Evolutionary conservation across 805 yeast genomes (phyloP), one percentile per base, ranked within the genome.

Genomic region (Metschnikowia bowlesiae): DNA sequence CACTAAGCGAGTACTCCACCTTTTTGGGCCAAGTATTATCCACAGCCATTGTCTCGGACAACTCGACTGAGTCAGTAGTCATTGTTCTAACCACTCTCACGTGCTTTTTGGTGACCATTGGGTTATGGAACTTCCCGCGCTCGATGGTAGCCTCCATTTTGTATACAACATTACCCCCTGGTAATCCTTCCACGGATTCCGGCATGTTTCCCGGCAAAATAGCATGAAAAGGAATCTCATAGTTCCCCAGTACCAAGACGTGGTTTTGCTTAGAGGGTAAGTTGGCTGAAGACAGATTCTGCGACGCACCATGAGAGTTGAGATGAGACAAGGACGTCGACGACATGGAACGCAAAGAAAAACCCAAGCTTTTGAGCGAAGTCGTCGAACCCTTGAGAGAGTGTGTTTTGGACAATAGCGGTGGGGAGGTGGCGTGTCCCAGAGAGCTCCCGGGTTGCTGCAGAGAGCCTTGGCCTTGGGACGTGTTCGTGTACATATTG

Each of bases 1-100:
- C 83, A 47, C 88, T 85, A 52, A 94, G 82, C 2, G 89, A 80
- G 65, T 92, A 92, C 62, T 92, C 97, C 32, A 92, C 89, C 64
- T 94, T 94, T 42, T 83, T 74, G 2, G 98, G 97, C 98, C 98
- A 92, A 1, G 91, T 84, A 64, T 92, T 92, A 62, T 90, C 96
- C 32, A 92, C 95, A 0, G 96, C 88, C 59, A 91, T 87, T 0
- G 98, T 89, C 66, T 92, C 97, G 0, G 95, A 79, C 26, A 90
- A 73, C 60, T 94, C 98, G 3, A 87, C 79, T 1, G 95, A 80
- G 65, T 92, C 98, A 0, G 96, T 80, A 1, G 96, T 83, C 52
- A 92, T 70, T 0, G 98, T 92, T 60, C 99, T 78, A 9, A 94
- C 81, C 8, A 94, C 83, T 53, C 96, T 81, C 2, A 94, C 55